phyloP scores from a whole-genome alignment of 2,329 filamentous ascomycete species.

The Aspergillus chevalieri region DNA sequence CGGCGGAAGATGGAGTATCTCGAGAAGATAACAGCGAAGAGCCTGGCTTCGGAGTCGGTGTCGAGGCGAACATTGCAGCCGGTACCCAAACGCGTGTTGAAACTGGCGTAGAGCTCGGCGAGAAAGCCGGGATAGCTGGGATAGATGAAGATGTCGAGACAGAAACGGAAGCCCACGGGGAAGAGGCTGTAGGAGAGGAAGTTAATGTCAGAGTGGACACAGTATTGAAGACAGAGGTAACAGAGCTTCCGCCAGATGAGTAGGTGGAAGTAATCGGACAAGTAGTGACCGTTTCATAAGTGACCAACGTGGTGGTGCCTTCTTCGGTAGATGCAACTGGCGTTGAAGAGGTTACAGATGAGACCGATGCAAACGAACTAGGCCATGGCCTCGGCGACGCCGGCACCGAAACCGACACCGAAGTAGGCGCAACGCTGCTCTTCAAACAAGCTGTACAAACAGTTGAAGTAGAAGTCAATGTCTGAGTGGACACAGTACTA shows the following conservation, averaged over 20 bases:
- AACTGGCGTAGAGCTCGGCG: not conserved
- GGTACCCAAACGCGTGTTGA: too few relatives aligned
- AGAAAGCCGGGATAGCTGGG: not conserved
- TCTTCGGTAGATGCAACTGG: not conserved
- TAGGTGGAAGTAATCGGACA: constrained; percentile 28
- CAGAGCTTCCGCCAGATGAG: constrained; percentile 45
- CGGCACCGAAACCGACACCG: too few relatives aligned
- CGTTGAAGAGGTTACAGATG: not conserved
- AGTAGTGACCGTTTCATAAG: constrained; percentile 25
- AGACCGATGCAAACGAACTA: too few relatives aligned
- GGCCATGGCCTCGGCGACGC: too few relatives aligned
- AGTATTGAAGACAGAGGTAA: constrained; percentile 51
- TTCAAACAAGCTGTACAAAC: not conserved
- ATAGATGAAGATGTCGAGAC: not conserved
- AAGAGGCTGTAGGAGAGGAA: constrained; percentile 14
- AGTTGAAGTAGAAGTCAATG: not conserved
- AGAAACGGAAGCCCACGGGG: constrained; percentile 2
- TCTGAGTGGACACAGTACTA: not conserved
- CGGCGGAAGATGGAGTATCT: too few relatives aligned
- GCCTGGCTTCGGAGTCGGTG: not conserved
- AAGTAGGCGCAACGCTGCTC: constrained; percentile 1
- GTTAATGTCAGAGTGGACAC: constrained; percentile 43
- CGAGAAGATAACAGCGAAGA: not conserved
- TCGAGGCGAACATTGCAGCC: not conserved
- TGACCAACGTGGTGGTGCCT: constrained; percentile 11